These are phyloP conservation scores for Lasiosphaeria hispida DNA, from an alignment of 495 filamentous ascomycete genomes.

Conservation along the genomic window DNA sequence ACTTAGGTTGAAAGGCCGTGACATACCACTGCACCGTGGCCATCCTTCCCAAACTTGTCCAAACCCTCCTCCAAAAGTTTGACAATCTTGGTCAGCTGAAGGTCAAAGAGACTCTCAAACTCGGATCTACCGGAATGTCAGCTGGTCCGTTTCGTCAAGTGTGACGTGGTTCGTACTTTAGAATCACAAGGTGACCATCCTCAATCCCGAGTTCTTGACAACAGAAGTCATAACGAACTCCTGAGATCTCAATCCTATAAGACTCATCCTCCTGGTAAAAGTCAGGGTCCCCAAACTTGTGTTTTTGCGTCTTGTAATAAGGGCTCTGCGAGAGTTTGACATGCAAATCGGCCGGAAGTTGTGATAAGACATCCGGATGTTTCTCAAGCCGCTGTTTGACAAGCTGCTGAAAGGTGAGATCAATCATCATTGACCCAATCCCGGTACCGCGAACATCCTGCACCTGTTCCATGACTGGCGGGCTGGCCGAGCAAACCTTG, in stretches of 20 bases:
- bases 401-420: conserved; percentile 2
- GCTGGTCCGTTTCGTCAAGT: too few relatives aligned
- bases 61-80: neutral
- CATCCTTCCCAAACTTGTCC: conserved; percentile 5
- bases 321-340: conserved; percentile 4
- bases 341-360: neutral
- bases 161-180: neutral
- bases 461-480: conserved; percentile 10
- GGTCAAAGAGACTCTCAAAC: conserved; percentile 1
- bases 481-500: neutral
- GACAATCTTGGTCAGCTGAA: neutral
- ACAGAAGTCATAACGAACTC: neutral
- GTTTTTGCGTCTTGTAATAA: neutral
- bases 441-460: conserved; percentile 8
- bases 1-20: too few relatives aligned
- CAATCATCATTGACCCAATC: conserved; percentile 10
- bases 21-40: neutral
- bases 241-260: neutral
- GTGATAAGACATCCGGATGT: neutral
- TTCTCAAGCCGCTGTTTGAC: conserved; percentile 1
- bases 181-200: neutral
- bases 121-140: neutral
- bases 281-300: conserved; percentile 6
- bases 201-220: conserved; percentile 1
- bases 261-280: neutral